These are phyloP conservation scores for Physocladia obscura DNA, from an alignment of 192 early-diverging fungal genomes.

Conservation along the genomic window DNA sequence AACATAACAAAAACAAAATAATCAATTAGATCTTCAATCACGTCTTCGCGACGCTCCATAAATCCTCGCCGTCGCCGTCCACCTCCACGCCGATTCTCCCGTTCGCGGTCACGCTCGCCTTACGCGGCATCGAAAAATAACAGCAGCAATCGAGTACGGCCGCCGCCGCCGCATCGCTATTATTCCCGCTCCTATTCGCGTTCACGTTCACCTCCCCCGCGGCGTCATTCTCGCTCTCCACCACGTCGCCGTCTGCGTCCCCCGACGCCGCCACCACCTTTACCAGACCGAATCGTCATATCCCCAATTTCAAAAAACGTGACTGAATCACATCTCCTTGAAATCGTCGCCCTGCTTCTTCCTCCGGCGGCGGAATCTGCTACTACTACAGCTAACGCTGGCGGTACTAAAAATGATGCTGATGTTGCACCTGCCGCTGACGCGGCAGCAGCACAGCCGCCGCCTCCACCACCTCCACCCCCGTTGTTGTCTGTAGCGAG, in stretches of 20 bases:
- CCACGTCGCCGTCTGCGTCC: neutral
- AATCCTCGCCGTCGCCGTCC: too few species aligned
- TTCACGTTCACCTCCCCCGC: constrained; percentile 1
- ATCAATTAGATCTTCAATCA: too few species aligned
- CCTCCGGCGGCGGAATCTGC: neutral
- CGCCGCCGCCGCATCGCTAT: neutral
- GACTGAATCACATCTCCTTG: constrained; percentile 5
- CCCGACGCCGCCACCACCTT: neutral
- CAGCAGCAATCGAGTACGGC: neutral
- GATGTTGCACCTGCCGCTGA: neutral
- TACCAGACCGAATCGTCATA: constrained; percentile 13
- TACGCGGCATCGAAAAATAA: neutral
- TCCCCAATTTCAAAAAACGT: constrained; percentile 4
- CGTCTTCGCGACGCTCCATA: too few species aligned
- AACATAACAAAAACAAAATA: too few species aligned
- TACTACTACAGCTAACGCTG: neutral
- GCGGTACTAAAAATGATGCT: neutral
- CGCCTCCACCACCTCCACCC: neutral
- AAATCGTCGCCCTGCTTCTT: constrained; percentile 18
- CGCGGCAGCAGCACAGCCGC: neutral
- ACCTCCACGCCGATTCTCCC: neutral
- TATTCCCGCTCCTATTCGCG: neutral
- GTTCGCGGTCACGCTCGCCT: neutral
- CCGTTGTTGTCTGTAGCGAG: too few species aligned
- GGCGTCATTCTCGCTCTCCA: neutral